These are phyloP conservation scores for Candida dubliniensis DNA, from an alignment of 1,139 yeast genomes.

Conservation along the genomic window DNA sequence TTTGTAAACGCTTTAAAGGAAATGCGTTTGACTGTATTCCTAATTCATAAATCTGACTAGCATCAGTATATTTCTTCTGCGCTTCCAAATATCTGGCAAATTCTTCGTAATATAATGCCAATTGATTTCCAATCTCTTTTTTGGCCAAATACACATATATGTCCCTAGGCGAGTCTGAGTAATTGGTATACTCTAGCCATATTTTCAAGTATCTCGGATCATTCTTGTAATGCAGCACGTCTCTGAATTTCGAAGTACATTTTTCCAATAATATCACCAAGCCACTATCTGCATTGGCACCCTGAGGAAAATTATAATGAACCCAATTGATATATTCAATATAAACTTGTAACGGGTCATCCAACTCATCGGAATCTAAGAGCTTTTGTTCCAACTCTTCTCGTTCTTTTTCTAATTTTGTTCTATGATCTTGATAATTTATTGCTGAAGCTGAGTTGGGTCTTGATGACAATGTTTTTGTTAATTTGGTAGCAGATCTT, in stretches of 20 bases:
- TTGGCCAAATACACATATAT: constrained; percentile 72
- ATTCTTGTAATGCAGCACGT: constrained; percentile 65
- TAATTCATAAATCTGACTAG: constrained; percentile 58
- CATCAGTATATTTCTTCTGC: constrained; percentile 53
- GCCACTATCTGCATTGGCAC: constrained; percentile 66
- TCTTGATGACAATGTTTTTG: constrained; percentile 36
- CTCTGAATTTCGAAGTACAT: constrained; percentile 71
- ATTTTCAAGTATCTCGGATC: constrained; percentile 77
- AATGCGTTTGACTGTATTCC: constrained; percentile 66
- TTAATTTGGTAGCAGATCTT: constrained; percentile 62
- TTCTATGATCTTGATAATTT: constrained; percentile 22
- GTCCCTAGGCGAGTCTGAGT: constrained; percentile 71
- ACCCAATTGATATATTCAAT: constrained; percentile 76
- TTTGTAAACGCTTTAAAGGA: constrained; percentile 56
- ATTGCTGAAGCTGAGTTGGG: constrained; percentile 14
- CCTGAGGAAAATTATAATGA: constrained; percentile 65
- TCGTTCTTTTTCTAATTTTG: constrained; percentile 35
- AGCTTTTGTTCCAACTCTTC: constrained; percentile 45
- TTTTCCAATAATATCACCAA: constrained; percentile 65
- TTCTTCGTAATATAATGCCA: constrained; percentile 77
- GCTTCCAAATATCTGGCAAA: constrained; percentile 69
- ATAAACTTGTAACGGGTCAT: constrained; percentile 80
- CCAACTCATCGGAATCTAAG: constrained; percentile 54
- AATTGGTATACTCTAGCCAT: constrained; percentile 76
- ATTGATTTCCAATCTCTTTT: constrained; percentile 66